Base-by-base conservation (phyloP, 1,139 yeast species). In the Nakaseomyces kungkrabaensis region DNA sequence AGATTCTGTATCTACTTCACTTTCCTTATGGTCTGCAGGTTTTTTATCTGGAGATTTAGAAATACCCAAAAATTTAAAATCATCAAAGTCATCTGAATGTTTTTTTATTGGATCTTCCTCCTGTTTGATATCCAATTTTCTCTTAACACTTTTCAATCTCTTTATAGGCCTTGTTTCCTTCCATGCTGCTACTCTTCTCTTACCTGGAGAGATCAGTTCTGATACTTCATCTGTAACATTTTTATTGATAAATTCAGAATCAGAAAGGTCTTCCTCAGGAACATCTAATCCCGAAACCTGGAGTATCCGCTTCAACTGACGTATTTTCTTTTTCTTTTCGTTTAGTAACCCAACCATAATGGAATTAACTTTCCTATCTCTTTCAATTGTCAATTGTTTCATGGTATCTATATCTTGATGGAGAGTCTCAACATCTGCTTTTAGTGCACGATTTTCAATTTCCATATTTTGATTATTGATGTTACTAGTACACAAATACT, bases 161-260 rank as follows among this genome's bases (percentile, higher is more conserved):
- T 26, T 50, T 11, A 37, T 36, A 29, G 26, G 36, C 36, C 22
- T 40, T 26, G 45, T 38, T 36, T 43, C 44, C 31, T 27, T 46
- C 29, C 27, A 32, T 24, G 31, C 41, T 22, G 38, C 34, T 40
- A 50, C 47, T 45, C 50, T 52, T 33, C 59, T 52, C 47, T 57
- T 61, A 2, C 63, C 63, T 10, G 66, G 66, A 3, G 66, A 61
- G 31, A 56, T 59, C 42, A 62, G 49, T 29, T 53, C 52, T 3
- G 55, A 48, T 1, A 60, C 57, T 11, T 54, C 54, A 5, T 54
- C 48, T 3, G 43, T 50, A 2, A 61, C 56, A 43, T 58, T 45
- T 13, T 46, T 50, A 46, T 60, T 59, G 4, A 61, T 52, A 3
- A 55, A 37, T 8, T 52, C 53, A 7, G 56, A 50, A 47, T 61